Base-by-base conservation (phyloP, 305 asterid species). In the Withania somnifera region DNA sequence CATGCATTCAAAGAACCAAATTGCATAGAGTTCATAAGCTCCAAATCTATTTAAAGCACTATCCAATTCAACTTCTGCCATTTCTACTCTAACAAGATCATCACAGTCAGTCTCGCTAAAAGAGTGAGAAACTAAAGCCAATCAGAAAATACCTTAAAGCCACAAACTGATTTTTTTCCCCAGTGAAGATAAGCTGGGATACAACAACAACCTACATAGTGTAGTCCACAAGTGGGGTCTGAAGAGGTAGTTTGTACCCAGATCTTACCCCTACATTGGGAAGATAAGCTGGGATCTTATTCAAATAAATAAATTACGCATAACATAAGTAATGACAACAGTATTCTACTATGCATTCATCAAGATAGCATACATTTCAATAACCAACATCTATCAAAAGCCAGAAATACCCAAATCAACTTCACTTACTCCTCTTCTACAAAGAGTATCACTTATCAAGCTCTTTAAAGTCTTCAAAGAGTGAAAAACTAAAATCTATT, bases 211-310 rank as follows among this genome's bases (percentile, higher is more conserved):
- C n/a, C n/a, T n/a, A n/a, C n/a, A n/a, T n/a, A n/a, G n/a, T n/a
- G n/a, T n/a, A n/a, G n/a, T n/a, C n/a, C n/a, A n/a, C n/a, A n/a
- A n/a, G n/a, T n/a, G n/a, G n/a, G n/a, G n/a, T n/a, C n/a, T n/a
- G n/a, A n/a, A n/a, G n/a, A n/a, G n/a, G n/a, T n/a, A n/a, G n/a
- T n/a, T n/a, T n/a, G n/a, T n/a, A n/a, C n/a, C n/a, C n/a, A n/a
- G n/a, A n/a, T n/a, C n/a, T n/a, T n/a, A n/a, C n/a, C n/a, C n/a
- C n/a, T n/a, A n/a, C n/a, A n/a, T n/a, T n/a, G n/a, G n/a, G n/a
- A n/a, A n/a, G n/a, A n/a, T n/a, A n/a, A n/a, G 67, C 91, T 1
- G 95, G 94, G 86, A 95, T 90, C 97, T 92, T 93, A 93, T 91
- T 81, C 95, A 92, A 86, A 92, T 80, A 85, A 95, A 91, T 22